These are phyloP conservation scores for Sphagnum fallax DNA, from an alignment of 228 moss, liverwort and hornwort species.

Conservation along the genomic window DNA sequence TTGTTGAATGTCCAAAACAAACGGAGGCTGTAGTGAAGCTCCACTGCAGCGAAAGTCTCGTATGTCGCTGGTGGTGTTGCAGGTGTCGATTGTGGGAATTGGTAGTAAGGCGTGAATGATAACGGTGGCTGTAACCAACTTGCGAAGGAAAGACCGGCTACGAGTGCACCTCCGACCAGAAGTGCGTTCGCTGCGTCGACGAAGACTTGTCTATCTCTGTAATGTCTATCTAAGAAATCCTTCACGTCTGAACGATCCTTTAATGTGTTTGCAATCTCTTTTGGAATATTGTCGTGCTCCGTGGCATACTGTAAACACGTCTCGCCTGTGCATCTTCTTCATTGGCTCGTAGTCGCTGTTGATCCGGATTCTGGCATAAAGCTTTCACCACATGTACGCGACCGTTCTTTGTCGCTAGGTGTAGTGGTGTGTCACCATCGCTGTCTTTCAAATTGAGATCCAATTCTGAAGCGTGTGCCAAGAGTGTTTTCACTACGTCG, in stretches of 20 bases:
- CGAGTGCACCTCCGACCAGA: conserved; percentile 18
- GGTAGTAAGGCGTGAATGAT: conserved; percentile 15
- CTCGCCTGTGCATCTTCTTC: conserved; percentile 5
- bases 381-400: conserved; percentile 10
- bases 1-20: conserved; percentile 24
- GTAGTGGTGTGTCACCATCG: conserved; percentile 25
- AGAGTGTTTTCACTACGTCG: conserved; percentile 5
- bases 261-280: conserved; percentile 6
- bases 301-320: not conserved
- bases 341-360: conserved; percentile 18
- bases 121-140: conserved; percentile 39
- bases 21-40: conserved; percentile 13
- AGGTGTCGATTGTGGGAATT: not conserved
- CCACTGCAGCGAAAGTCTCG: conserved; percentile 25
- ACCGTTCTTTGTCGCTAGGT: conserved; percentile 17
- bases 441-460: conserved; percentile 2
- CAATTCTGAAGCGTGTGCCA: conserved; percentile 3
- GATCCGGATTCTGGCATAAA: conserved; percentile 2
- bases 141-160: conserved; percentile 21
- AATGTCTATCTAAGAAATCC: conserved; percentile 4
- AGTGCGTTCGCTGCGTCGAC: conserved; percentile 20
- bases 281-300: conserved; percentile 4
- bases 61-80: conserved; percentile 13
- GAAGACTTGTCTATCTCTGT: conserved; percentile 7
- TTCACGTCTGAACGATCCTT: conserved; percentile 3